phyloP scores from a whole-genome alignment of 2,329 filamentous ascomycete species.

The Sclerotinia trifoliorum region DNA sequence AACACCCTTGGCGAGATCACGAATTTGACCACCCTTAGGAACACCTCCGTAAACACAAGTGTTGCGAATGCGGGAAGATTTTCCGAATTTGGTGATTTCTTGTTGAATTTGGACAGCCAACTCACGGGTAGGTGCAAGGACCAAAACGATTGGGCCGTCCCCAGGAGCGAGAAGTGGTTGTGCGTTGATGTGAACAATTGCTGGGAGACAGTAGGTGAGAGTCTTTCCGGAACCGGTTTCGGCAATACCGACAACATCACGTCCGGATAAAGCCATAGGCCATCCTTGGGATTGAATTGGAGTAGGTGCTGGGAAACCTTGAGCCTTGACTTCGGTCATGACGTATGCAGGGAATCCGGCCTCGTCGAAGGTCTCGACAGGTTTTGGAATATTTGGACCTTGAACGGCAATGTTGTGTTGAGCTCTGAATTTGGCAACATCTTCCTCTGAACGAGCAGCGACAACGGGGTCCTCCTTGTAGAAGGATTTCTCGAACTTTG shows the following conservation, averaged over 20 bases:
- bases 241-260: conserved; percentile 97
- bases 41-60: conserved; percentile 99
- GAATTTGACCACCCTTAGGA: conserved; percentile 94
- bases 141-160: conserved; percentile 93
- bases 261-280: conserved; percentile 98
- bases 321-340: conserved; percentile 97
- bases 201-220: conserved; percentile 93
- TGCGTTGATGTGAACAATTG: conserved; percentile 99
- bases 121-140: conserved; percentile 95
- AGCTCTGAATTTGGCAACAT: conserved; percentile 85
- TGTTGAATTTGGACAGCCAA: conserved; percentile 97
- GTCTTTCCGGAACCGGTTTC: conserved; percentile 99
- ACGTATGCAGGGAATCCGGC: conserved; percentile 96
- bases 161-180: conserved; percentile 93
- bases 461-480: conserved; percentile 94
- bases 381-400: conserved; percentile 81
- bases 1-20: conserved; percentile 89
- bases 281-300: conserved; percentile 98
- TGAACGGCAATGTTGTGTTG: conserved; percentile 81
- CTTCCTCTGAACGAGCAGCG: conserved; percentile 66
- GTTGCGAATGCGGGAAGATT: conserved; percentile 96
- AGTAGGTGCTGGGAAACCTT: conserved; percentile 90
- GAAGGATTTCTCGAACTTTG: conserved; percentile 99
- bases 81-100: conserved; percentile 98
- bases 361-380: conserved; percentile 96